Conservation (phyloP, 129 eudicot species). For the Flaveria trinervia region DNA sequence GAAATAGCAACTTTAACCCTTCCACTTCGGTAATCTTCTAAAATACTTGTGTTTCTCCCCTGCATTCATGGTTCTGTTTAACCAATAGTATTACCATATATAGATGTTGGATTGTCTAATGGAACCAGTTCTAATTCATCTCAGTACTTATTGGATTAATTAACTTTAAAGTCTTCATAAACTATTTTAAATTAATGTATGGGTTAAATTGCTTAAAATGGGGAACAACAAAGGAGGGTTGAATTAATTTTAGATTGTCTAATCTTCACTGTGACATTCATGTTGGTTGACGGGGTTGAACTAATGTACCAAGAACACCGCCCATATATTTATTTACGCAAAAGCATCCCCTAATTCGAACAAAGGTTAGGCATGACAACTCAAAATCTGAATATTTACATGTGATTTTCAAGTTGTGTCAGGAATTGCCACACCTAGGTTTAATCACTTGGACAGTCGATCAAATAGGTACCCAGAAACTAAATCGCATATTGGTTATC, state of each 20-base stretch:
- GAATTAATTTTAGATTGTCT: too few relatives aligned
- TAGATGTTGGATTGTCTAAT: not conserved
- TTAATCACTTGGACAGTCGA: not conserved
- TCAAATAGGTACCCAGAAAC: not conserved
- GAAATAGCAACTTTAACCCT: not conserved
- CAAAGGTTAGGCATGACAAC: not conserved
- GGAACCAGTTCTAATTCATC: not conserved
- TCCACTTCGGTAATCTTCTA: not conserved
- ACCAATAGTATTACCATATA: not conserved
- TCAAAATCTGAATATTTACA: not conserved
- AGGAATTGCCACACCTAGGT: not conserved
- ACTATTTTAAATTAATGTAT: not conserved
- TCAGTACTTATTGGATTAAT: not conserved
- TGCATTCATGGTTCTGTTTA: conserved; percentile 11
- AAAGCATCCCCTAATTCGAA: not conserved
- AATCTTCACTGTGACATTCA: not conserved
- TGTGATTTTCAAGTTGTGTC: not conserved
- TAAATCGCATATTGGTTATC: not conserved
- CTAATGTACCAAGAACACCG: too few relatives aligned
- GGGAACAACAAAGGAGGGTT: not conserved
- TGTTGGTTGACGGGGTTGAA: not conserved
- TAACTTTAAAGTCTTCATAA: not conserved
- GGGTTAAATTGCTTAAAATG: not conserved
- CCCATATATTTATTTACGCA: too few relatives aligned
- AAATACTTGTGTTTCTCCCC: not conserved